Conservation (phyloP, 139 green algal species). For the Chlamydomonas urium region DNA sequence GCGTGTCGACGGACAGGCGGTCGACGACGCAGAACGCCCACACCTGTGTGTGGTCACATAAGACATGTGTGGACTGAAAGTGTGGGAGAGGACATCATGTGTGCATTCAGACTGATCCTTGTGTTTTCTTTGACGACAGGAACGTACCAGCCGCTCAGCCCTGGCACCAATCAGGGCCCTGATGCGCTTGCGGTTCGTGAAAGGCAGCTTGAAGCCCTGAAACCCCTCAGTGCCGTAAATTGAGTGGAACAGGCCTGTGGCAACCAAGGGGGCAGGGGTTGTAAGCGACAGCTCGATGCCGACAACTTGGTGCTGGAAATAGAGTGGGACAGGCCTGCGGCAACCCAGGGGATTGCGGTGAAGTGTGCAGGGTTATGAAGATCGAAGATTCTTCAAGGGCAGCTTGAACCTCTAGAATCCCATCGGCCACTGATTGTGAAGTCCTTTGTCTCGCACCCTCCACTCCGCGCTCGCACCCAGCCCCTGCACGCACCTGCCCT, state of each 20-base stretch:
- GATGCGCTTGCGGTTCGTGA: slow-evolving; percentile 1
- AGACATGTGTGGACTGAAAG: too few relatives aligned
- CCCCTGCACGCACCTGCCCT: not conserved
- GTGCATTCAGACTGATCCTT: too few relatives aligned
- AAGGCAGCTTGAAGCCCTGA: slow-evolving; percentile 7
- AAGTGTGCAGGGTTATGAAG: not conserved
- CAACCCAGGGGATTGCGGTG: not conserved
- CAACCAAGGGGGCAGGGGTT: not conserved
- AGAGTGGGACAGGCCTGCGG: not conserved
- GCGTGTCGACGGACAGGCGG: not conserved
- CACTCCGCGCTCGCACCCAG: not conserved
- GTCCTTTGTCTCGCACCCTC: not conserved
- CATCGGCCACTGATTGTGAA: not conserved
- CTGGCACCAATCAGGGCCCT: not conserved
- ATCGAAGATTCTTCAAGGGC: not conserved
- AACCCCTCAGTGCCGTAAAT: slow-evolving; percentile 11
- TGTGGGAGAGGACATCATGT: too few relatives aligned
- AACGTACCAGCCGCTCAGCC: not conserved
- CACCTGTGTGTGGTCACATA: too few relatives aligned
- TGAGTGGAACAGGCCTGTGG: slow-evolving; percentile 2
- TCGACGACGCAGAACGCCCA: slow-evolving; percentile 7
- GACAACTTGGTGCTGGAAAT: not conserved
- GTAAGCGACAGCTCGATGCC: not conserved
- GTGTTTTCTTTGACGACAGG: too few relatives aligned
- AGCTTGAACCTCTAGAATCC: not conserved